Evolutionary conservation across 176 grass and related monocot genomes (phyloP).

Genomic region (Olyra latifolia): DNA sequence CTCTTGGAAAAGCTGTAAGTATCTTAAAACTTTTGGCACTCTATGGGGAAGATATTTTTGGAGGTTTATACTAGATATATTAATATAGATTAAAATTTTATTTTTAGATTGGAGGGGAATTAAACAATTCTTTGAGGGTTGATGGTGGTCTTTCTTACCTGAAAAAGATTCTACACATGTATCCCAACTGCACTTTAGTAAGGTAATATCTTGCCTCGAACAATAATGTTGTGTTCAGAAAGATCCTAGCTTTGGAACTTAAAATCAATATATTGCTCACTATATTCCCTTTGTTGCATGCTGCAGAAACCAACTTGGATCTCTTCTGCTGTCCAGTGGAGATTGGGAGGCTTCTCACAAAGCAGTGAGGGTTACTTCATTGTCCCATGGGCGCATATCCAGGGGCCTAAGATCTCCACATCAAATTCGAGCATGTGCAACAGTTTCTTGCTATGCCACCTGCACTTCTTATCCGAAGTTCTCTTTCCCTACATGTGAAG

Average conservation of each 20-base stretch:
- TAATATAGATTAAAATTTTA: conserved; percentile 21
- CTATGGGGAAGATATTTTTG: conserved; percentile 10
- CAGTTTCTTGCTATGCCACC: conserved; percentile 74
- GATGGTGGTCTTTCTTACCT: conserved; percentile 67
- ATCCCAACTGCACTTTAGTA: conserved; percentile 76
- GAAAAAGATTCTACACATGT: conserved; percentile 88
- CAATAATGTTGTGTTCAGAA: neutral
- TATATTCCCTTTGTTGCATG: conserved; percentile 32
- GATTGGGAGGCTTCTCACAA: conserved; percentile 84
- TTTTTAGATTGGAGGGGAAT: conserved; percentile 56
- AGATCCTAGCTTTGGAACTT: conserved; percentile 7
- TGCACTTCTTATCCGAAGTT: conserved; percentile 64
- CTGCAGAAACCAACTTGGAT: conserved; percentile 86
- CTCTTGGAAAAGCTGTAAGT: conserved; percentile 86
- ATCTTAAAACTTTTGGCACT: conserved; percentile 15
- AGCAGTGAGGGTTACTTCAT: conserved; percentile 65
- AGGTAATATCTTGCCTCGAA: conserved; percentile 55
- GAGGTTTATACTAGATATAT: neutral
- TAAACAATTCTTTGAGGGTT: conserved; percentile 48
- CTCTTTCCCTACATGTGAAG: conserved; percentile 79
- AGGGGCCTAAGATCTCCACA: conserved; percentile 61
- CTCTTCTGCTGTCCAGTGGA: conserved; percentile 62
- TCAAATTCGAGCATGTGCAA: conserved; percentile 75
- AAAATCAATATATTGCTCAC: conserved; percentile 7
- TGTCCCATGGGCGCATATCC: conserved; percentile 43